Percentiles rank a stretch among this genome's conserved stretches.
phyloP scores from a whole-genome alignment of 768 basidiomycete species.

The Hericium erinaceus region DNA sequence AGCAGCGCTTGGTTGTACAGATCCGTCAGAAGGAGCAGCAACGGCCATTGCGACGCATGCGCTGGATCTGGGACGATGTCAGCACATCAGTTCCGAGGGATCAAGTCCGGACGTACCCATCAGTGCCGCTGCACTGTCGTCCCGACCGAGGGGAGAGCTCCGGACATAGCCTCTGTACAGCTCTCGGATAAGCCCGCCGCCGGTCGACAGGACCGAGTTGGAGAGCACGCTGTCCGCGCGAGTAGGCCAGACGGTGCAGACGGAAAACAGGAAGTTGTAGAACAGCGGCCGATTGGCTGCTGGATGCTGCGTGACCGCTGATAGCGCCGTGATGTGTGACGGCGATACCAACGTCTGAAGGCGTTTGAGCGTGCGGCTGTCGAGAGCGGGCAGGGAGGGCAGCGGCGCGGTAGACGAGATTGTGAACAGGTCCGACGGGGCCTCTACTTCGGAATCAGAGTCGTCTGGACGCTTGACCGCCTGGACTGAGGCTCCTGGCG shows the following conservation, averaged over 20 bases:
- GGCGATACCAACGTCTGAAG: constrained; percentile 46
- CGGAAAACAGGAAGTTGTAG: constrained; percentile 46
- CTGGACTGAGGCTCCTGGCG: constrained; percentile 5
- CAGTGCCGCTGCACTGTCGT: constrained; percentile 31
- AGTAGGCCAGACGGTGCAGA: constrained; percentile 53
- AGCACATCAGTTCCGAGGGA: background rate
- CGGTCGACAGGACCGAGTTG: constrained; percentile 38
- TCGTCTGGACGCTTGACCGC: constrained; percentile 2
- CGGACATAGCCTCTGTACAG: constrained; percentile 64
- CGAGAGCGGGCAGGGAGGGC: constrained; percentile 33
- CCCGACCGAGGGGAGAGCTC: constrained; percentile 49
- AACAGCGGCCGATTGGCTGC: constrained; percentile 35
- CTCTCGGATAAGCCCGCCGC: constrained; percentile 62
- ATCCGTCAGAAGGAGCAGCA: constrained; percentile 70
- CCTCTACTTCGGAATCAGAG: constrained; percentile 19
- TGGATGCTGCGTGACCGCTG: constrained; percentile 34
- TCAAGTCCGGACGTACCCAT: constrained; percentile 27
- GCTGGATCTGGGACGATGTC: constrained; percentile 29
- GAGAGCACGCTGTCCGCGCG: constrained; percentile 50
- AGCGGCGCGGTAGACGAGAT: constrained; percentile 26
- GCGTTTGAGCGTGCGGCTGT: constrained; percentile 53
- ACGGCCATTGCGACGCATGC: constrained; percentile 45
- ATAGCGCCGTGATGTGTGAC: constrained; percentile 44
- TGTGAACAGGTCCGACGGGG: constrained; percentile 26
- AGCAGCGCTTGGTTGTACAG: constrained; percentile 77